Evolutionary conservation across 306 rosid genomes (phyloP).

Genomic region (Trifolium fragiferum): DNA sequence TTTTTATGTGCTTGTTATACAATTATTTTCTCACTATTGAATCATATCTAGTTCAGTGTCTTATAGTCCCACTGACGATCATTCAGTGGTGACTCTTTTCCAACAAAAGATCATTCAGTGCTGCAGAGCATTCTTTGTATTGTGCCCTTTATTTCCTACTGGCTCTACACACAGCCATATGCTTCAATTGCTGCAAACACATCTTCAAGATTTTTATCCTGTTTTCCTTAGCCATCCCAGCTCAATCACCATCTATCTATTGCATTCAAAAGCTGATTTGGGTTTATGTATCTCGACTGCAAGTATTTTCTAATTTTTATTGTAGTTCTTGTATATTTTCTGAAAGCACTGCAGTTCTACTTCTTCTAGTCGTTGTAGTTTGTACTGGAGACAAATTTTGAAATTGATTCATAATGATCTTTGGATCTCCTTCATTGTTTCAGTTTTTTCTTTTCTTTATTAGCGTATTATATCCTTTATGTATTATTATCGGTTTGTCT

Average conservation of each 20-base stretch:
- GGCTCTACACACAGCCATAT: no score
- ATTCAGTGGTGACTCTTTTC: no score
- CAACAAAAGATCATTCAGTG: no score
- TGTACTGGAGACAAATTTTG: not conserved
- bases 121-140: no score
- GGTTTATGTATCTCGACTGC: not conserved
- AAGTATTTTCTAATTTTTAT: not conserved
- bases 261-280: not conserved
- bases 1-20: no score
- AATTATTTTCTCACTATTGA: no score
- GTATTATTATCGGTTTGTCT: not conserved
- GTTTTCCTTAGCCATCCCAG: not conserved
- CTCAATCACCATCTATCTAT: not conserved
- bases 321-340: not conserved
- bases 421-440: not conserved
- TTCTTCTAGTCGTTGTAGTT: not conserved
- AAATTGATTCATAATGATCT: not conserved
- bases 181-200: no score
- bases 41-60: no score
- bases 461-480: not conserved
- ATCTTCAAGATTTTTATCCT: no score
- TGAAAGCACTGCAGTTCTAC: not conserved
- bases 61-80: no score
- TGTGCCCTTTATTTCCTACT: no score
- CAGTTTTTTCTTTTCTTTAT: not conserved